Evolutionary conservation across 164 flowering plant genomes (phyloP).

Genomic region (Vitis cinerea): DNA sequence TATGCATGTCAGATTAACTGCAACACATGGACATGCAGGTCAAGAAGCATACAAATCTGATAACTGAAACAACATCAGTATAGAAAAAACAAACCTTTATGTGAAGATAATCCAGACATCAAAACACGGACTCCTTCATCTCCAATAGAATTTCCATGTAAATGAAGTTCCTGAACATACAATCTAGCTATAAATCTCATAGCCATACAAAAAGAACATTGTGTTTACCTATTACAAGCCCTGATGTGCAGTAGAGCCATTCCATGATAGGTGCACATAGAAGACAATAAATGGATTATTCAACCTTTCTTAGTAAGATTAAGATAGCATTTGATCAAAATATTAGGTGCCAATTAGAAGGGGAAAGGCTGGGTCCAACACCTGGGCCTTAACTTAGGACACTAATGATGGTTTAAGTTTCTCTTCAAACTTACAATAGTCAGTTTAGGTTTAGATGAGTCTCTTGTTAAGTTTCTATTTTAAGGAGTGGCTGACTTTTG

Average conservation of each 20-base stretch:
- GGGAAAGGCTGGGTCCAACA: too few species aligned
- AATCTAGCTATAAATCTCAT: background rate
- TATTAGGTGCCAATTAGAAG: background rate
- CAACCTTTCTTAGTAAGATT: background rate
- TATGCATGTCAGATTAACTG: conserved; percentile 11
- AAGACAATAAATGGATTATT: background rate
- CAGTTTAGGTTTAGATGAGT: too few species aligned
- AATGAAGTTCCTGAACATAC: conserved; percentile 68
- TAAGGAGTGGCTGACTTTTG: too few species aligned
- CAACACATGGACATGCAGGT: conserved; percentile 2
- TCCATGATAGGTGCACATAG: background rate
- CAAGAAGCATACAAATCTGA: conserved; percentile 1
- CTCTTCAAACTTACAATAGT: too few species aligned
- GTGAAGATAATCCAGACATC: conserved; percentile 67
- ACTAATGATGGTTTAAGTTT: too few species aligned
- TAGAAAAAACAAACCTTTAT: conserved; percentile 54
- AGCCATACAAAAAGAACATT: background rate
- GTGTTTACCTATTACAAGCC: background rate
- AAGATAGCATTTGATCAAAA: background rate
- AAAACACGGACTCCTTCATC: conserved; percentile 89
- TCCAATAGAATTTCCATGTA: conserved; percentile 92
- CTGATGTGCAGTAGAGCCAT: background rate
- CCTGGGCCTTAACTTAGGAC: too few species aligned
- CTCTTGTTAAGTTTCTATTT: too few species aligned
- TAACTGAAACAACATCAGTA: conserved; percentile 4